Evolutionary conservation across 371 early-diverging fungal species (phyloP).

Genomic region (Phascolomyces articulosus): DNA sequence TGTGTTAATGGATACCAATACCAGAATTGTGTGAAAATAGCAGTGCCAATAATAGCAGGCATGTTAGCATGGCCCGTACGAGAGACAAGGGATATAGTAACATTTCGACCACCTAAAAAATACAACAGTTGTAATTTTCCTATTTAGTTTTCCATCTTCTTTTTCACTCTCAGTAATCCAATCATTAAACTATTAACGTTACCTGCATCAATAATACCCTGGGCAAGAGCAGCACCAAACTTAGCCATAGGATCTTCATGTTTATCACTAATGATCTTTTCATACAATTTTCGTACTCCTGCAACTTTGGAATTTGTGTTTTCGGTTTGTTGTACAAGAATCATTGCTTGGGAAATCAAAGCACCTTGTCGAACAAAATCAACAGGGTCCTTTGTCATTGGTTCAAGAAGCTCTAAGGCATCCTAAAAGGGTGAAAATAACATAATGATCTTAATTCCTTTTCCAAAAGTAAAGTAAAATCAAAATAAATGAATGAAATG

Average conservation of each 20-base stretch:
- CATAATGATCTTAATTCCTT: neutral
- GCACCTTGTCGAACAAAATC: conserved; percentile 99
- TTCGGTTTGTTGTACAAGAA: conserved; percentile 96
- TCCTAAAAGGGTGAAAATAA: conserved; percentile 45
- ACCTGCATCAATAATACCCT: conserved; percentile 98
- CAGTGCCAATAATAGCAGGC: conserved; percentile 96
- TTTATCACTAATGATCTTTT: conserved; percentile 91
- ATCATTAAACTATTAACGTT: neutral
- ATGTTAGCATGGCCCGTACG: conserved; percentile 89
- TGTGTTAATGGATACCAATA: conserved; percentile 99
- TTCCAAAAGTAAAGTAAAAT: no score
- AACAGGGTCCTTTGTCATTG: conserved; percentile 96
- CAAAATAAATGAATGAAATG: no score
- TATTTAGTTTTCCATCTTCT: neutral
- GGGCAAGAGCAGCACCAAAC: conserved; percentile 97
- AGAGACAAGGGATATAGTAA: conserved; percentile 91
- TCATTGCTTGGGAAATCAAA: conserved; percentile 96
- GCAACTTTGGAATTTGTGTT: conserved; percentile 77
- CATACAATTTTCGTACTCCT: conserved; percentile 82
- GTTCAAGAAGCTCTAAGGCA: conserved; percentile 96
- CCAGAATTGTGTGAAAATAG: conserved; percentile 99
- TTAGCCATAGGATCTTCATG: conserved; percentile 94
- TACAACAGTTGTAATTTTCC: neutral
- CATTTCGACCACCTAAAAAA: conserved; percentile 87
- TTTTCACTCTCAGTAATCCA: neutral